These are phyloP conservation scores for Pyricularia sp. DNA, from an alignment of 2,329 filamentous ascomycete genomes.

Conservation along the genomic window DNA sequence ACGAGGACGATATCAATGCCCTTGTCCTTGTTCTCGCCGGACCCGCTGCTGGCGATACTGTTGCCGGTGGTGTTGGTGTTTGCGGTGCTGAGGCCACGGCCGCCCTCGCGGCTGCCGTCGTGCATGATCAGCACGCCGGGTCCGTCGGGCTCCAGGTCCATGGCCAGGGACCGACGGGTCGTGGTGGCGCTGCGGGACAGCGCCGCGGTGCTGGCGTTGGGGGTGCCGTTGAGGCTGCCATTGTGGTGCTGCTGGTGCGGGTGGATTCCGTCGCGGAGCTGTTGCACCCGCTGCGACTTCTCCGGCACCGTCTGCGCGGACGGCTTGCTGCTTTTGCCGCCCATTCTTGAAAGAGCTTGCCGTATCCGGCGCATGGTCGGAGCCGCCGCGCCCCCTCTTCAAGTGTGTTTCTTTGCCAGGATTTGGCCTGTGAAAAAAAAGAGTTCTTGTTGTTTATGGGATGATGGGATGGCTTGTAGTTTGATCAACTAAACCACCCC, in stretches of 20 bases:
- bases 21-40: background rate
- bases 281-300: background rate
- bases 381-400: background rate
- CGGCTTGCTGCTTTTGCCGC: slow-evolving; percentile 1
- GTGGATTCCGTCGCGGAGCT: background rate
- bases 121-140: background rate
- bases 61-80: background rate
- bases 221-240: background rate
- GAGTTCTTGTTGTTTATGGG: too few species aligned
- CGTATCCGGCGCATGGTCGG: background rate
- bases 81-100: background rate
- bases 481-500: too few species aligned
- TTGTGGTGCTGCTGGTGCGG: background rate
- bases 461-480: too few species aligned
- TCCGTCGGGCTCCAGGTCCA: background rate
- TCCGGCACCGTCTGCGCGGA: background rate
- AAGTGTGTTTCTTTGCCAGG: background rate
- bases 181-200: background rate
- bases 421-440: too few species aligned
- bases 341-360: slow-evolving; percentile 1
- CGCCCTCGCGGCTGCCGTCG: background rate
- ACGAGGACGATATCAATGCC: background rate
- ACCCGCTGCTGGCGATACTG: background rate
- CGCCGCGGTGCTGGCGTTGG: background rate
- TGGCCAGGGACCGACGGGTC: background rate